Evolutionary conservation across 768 basidiomycete species (phyloP), one percentile per base, ranked within the genome.

Genomic region (Postia placenta): DNA sequence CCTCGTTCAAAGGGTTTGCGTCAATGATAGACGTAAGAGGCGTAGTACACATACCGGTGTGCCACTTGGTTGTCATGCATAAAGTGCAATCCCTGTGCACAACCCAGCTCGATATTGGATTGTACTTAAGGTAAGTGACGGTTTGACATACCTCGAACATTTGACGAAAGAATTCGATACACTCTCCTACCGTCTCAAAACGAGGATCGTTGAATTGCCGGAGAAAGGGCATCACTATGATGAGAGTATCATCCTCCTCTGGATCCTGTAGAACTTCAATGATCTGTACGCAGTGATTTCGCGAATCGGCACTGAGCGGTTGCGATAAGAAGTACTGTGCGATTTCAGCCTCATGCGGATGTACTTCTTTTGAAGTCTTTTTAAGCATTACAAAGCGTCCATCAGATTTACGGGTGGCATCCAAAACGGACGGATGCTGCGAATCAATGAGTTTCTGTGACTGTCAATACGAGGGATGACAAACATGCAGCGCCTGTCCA

Each of bases 21-120:
- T 35, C 25, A 45, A 44, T 30, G 27, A n/a, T 53, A 48, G 19
- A 51, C 52, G 42, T 46, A 23, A 26, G 28, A 15, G 5, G 19
- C 14, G 37, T 23, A 15, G 1, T 23, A n/a, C n/a, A n/a, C n/a
- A n/a, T 42, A 71, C 71, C 67, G 48, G 45, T 73, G 72, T 4
- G 70, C 72, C 1, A 72, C 56, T 15, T 57, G 55, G 25, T 70
- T 58, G 1, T 55, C 47, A 49, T 74, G 72, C 57, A 73, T 67
- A 50, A 70, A 71, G 40, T 61, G 52, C 2, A 72, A 46, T 0
- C 69, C 67, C 69, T 70, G 36, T 4, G 19, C 38, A n/a, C n/a
- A n/a, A n/a, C n/a, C n/a, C n/a, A n/a, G n/a, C n/a, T n/a, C n/a
- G n/a, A n/a, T n/a, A 25, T 6, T 14, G 12, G 3, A 19, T 35